Evolutionary conservation across 352 stramenopile genomes (phyloP).

Genomic region (Pythium aquatile): DNA sequence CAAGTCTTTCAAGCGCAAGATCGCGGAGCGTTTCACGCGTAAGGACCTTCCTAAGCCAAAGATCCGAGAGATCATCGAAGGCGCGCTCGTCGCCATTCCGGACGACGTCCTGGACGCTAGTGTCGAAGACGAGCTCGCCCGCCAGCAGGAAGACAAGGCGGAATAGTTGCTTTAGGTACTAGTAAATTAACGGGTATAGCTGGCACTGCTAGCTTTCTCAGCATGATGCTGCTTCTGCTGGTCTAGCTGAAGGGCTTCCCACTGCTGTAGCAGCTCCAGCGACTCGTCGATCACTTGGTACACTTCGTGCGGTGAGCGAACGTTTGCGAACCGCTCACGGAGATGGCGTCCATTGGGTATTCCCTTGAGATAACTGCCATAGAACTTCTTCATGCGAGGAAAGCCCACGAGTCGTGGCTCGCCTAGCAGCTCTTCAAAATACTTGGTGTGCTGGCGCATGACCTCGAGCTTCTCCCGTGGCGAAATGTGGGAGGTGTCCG

Average conservation of each 20-base stretch:
- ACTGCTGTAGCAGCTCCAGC: slow-evolving; percentile 33
- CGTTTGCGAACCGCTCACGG: slow-evolving; percentile 51
- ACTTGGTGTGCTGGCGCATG: slow-evolving; percentile 61
- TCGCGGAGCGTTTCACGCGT: slow-evolving; percentile 62
- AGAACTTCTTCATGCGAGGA: slow-evolving; percentile 80
- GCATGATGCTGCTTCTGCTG: slow-evolving; percentile 11
- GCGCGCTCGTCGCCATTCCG: slow-evolving; percentile 61
- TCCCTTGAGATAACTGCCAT: slow-evolving; percentile 68
- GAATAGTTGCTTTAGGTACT: not conserved
- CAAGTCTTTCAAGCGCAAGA: slow-evolving; percentile 80
- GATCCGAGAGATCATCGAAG: slow-evolving; percentile 75
- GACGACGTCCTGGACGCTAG: slow-evolving; percentile 71
- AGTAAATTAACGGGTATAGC: slow-evolving; percentile 1
- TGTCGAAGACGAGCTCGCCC: slow-evolving; percentile 56
- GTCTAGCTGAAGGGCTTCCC: slow-evolving; percentile 13
- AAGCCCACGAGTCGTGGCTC: slow-evolving; percentile 54
- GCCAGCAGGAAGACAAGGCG: not conserved
- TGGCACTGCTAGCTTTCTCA: slow-evolving; percentile 7
- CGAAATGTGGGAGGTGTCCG: slow-evolving; percentile 49
- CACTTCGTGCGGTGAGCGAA: slow-evolving; percentile 47
- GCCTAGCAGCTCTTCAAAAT: slow-evolving; percentile 61
- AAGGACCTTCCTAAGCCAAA: slow-evolving; percentile 55
- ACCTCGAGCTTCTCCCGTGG: slow-evolving; percentile 55
- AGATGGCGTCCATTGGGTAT: slow-evolving; percentile 70
- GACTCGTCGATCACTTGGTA: slow-evolving; percentile 59